A percentile compares a stretch with the other conserved stretches of the same genome.
phyloP scores from a whole-genome alignment of 2,329 filamentous ascomycete species.

The Claviceps citrina region DNA sequence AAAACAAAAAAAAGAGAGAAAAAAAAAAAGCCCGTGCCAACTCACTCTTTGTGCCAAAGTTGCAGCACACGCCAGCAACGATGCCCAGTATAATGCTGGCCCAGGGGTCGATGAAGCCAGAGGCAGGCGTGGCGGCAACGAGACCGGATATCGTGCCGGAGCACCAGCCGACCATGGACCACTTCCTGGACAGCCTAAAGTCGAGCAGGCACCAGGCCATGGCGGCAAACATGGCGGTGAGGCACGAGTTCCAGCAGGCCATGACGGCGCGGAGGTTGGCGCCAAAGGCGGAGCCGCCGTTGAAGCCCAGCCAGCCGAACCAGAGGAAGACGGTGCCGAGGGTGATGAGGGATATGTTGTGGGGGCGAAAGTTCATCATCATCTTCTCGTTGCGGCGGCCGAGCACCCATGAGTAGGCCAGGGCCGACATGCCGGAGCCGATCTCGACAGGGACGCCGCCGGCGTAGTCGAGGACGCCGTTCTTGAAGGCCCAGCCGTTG shows the following conservation, averaged over 20 bases:
- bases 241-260: constrained; percentile 95
- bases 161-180: constrained; percentile 68
- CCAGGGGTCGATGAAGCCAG: constrained; percentile 53
- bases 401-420: constrained; percentile 91
- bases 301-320: constrained; percentile 99
- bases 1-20: background rate
- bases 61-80: constrained; percentile 49
- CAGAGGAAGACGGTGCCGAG: constrained; percentile 90
- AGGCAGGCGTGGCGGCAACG: constrained; percentile 54
- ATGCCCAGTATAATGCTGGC: constrained; percentile 51
- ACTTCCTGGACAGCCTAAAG: constrained; percentile 85
- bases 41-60: constrained; percentile 48
- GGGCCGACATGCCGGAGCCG: constrained; percentile 76
- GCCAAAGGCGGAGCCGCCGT: constrained; percentile 87
- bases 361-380: constrained; percentile 98
- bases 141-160: constrained; percentile 57
- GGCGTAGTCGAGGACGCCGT: constrained; percentile 90
- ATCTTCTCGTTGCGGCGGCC: constrained; percentile 95
- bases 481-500: constrained; percentile 83
- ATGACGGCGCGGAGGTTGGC: constrained; percentile 87
- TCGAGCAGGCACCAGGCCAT: constrained; percentile 93
- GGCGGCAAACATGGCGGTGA: constrained; percentile 81
- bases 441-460: constrained; percentile 97
- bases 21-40: background rate
- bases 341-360: constrained; percentile 95